These are phyloP conservation scores for Annona cherimola DNA, from an alignment of 164 flowering plant genomes.

Conservation along the genomic window DNA sequence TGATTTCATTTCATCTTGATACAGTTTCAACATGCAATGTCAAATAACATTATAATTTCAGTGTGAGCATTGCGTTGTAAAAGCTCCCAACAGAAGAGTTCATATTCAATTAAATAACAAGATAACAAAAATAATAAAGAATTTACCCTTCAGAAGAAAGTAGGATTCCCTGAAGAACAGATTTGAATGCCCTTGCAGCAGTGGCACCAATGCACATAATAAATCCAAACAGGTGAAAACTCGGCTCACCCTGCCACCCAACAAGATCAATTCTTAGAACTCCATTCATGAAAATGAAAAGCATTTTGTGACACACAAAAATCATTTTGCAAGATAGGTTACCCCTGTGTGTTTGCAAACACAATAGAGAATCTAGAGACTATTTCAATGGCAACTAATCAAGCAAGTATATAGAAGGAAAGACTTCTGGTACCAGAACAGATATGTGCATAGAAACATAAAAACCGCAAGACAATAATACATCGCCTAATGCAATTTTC, in stretches of 20 bases:
- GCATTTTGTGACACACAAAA: neutral
- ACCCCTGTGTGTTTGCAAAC: neutral
- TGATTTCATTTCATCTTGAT: neutral
- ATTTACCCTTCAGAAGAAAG: slow-evolving; percentile 90
- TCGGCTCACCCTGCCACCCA: slow-evolving; percentile 77
- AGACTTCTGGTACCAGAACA: neutral
- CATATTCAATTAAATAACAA: neutral
- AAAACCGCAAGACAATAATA: neutral
- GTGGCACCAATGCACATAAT: slow-evolving; percentile 92
- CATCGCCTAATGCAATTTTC: neutral
- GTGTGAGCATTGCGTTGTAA: neutral
- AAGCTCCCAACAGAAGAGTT: neutral
- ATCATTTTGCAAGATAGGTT: neutral
- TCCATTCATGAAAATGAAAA: slow-evolving; percentile 1
- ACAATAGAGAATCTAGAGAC: neutral
- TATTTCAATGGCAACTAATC: neutral
- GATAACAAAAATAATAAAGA: slow-evolving; percentile 3
- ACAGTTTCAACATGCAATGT: neutral
- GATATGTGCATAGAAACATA: neutral
- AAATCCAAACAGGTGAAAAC: slow-evolving; percentile 83
- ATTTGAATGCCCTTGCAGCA: slow-evolving; percentile 92
- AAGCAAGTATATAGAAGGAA: neutral
- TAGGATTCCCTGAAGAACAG: slow-evolving; percentile 89
- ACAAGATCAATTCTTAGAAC: neutral
- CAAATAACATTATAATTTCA: neutral